These are phyloP conservation scores for Cryphonectria parasitica DNA, from an alignment of 2,329 filamentous ascomycete genomes.

Conservation along the genomic window DNA sequence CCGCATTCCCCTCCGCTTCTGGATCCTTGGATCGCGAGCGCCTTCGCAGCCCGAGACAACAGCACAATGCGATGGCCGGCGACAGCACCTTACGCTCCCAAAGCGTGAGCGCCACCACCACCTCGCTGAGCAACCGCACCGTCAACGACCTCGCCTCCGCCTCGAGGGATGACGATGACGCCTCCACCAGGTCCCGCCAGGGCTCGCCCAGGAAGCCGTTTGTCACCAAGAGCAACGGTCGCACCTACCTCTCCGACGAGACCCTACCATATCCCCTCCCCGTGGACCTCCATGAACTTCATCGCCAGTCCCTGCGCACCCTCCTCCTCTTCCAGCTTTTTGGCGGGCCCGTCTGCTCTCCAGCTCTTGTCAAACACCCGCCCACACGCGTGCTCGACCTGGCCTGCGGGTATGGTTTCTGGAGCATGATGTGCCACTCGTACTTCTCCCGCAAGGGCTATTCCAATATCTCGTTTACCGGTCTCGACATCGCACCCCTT, in stretches of 20 bases:
- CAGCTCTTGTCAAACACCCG: slow-evolving; percentile 65
- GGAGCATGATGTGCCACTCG: slow-evolving; percentile 86
- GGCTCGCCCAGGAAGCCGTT: slow-evolving; percentile 56
- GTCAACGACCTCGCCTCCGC: slow-evolving; percentile 47
- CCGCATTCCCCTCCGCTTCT: neutral
- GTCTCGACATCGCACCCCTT: slow-evolving; percentile 77
- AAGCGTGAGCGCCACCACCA: slow-evolving; percentile 49
- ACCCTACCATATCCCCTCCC: slow-evolving; percentile 81
- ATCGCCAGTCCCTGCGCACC: slow-evolving; percentile 84
- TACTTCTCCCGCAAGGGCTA: slow-evolving; percentile 73
- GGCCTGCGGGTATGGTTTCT: slow-evolving; percentile 85
- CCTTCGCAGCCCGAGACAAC: slow-evolving; percentile 10
- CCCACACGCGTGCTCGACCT: slow-evolving; percentile 82
- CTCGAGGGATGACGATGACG: slow-evolving; percentile 46
- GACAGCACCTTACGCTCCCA: slow-evolving; percentile 52
- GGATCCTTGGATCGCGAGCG: slow-evolving; percentile 20
- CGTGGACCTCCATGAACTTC: slow-evolving; percentile 83
- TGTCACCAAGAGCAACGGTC: slow-evolving; percentile 70
- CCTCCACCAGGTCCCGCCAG: slow-evolving; percentile 37
- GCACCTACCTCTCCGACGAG: slow-evolving; percentile 79
- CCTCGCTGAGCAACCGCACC: slow-evolving; percentile 48
- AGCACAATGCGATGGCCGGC: slow-evolving; percentile 33
- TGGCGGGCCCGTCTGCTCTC: slow-evolving; percentile 77
- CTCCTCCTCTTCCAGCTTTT: slow-evolving; percentile 81
- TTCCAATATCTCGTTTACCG: slow-evolving; percentile 74